phyloP scores from a whole-genome alignment of 768 basidiomycete genomes.

The Rhizopogon rudus region DNA sequence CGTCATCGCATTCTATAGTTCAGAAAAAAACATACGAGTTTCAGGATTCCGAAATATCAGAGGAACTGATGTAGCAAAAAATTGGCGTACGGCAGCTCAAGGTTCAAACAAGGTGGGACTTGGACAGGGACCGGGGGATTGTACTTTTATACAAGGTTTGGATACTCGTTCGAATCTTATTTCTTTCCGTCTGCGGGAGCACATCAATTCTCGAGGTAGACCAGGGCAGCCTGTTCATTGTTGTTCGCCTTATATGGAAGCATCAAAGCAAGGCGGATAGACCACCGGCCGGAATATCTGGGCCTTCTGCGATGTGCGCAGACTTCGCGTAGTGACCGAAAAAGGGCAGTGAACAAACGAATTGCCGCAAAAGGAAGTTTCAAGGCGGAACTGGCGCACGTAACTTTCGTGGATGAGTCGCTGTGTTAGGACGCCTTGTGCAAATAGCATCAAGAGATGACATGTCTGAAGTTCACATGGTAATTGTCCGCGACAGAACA shows the following conservation, averaged over 20 bases:
- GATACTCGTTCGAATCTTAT: slow-evolving; percentile 24
- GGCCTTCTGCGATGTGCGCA: slow-evolving; percentile 29
- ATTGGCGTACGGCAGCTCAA: slow-evolving; percentile 34
- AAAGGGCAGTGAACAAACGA: slow-evolving; percentile 31
- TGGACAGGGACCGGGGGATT: slow-evolving; percentile 24
- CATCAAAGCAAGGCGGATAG: slow-evolving; percentile 24
- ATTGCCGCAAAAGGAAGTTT: slow-evolving; percentile 32
- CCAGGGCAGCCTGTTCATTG: slow-evolving; percentile 22
- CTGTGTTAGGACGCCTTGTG: slow-evolving; percentile 20
- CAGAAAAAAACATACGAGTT: slow-evolving; percentile 19
- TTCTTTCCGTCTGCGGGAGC: slow-evolving; percentile 19
- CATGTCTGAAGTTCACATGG: slow-evolving; percentile 16
- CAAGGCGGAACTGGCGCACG: slow-evolving; percentile 29
- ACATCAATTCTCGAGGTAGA: slow-evolving; percentile 13
- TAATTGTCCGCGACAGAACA: slow-evolving; percentile 12
- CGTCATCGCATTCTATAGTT: slow-evolving; percentile 30
- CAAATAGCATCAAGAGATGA: slow-evolving; percentile 18
- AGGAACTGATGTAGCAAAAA: slow-evolving; percentile 25
- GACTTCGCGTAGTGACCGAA: slow-evolving; percentile 22
- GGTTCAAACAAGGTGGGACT: slow-evolving; percentile 25
- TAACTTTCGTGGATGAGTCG: slow-evolving; percentile 18
- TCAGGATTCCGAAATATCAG: slow-evolving; percentile 17
- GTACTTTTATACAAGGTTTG: slow-evolving; percentile 32
- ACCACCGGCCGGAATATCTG: slow-evolving; percentile 23
- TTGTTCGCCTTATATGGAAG: slow-evolving; percentile 27